Percentiles rank a stretch among this genome's conserved stretches.
Conservation (phyloP, 2,329 filamentous ascomycete genomes). For the Alternaria atra region DNA sequence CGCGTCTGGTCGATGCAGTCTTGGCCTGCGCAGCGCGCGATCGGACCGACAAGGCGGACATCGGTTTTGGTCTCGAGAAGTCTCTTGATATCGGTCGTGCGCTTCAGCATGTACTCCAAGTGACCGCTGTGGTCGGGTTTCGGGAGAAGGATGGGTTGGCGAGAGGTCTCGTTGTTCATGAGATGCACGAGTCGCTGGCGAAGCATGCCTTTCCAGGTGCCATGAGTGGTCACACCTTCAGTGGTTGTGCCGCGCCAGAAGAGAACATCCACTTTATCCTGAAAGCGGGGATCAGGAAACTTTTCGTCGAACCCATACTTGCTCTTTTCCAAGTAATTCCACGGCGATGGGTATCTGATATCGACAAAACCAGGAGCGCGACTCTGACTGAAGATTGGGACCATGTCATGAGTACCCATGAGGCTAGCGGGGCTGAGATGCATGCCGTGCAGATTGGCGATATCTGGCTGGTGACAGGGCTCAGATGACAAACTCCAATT, state of each 20-base stretch:
- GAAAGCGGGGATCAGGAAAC: constrained; percentile 64
- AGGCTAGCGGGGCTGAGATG: constrained; percentile 71
- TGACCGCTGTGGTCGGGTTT: constrained; percentile 60
- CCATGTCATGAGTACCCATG: constrained; percentile 69
- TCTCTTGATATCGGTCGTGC: constrained; percentile 63
- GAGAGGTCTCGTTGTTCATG: constrained; percentile 42
- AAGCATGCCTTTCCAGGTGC: constrained; percentile 72
- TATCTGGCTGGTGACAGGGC: constrained; percentile 79
- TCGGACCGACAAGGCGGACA: constrained; percentile 67
- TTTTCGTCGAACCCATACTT: constrained; percentile 61
- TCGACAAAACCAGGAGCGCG: constrained; percentile 78
- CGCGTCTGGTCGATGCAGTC: constrained; percentile 63
- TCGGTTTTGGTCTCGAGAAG: constrained; percentile 61
- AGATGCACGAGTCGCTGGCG: constrained; percentile 77
- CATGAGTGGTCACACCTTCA: constrained; percentile 62
- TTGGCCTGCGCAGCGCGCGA: constrained; percentile 63
- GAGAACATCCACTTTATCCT: constrained; percentile 69
- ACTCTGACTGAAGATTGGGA: constrained; percentile 79
- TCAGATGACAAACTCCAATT: constrained; percentile 73
- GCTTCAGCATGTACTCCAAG: constrained; percentile 66
- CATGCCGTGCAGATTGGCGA: constrained; percentile 77
- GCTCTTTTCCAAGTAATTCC: constrained; percentile 69
- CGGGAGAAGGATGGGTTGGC: constrained; percentile 45
- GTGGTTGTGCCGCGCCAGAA: constrained; percentile 78
- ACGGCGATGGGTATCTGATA: constrained; percentile 74